A percentile compares a stretch with the other conserved stretches of the same genome.
These are phyloP conservation scores for Hypocrella siamensis DNA, from an alignment of 2,329 filamentous ascomycete genomes.

Conservation along the genomic window DNA sequence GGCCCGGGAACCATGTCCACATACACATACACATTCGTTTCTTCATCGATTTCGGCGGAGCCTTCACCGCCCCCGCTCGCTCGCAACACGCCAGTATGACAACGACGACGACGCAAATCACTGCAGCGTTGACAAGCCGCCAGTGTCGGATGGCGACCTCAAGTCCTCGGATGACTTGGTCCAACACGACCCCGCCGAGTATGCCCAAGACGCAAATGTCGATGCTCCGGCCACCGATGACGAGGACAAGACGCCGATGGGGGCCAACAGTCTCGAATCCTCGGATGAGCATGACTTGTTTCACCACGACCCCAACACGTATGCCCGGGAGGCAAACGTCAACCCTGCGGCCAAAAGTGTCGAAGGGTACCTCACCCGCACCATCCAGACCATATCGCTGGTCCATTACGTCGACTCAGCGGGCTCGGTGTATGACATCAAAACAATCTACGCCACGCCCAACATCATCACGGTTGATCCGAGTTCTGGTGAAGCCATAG, in stretches of 20 bases:
- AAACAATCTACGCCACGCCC: conserved; percentile 24
- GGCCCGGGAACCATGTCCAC: conserved; percentile 11
- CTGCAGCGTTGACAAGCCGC: conserved; percentile 11
- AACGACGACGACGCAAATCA: conserved; percentile 6
- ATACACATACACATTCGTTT: conserved; percentile 12
- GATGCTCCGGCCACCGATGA: too few species aligned
- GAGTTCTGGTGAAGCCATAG: conserved; percentile 20
- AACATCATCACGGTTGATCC: conserved; percentile 21
- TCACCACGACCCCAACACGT: conserved; percentile 2
- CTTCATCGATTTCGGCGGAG: conserved; percentile 7
- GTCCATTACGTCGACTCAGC: conserved; percentile 33
- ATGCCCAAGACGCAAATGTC: conserved; percentile 6
- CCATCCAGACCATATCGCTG: conserved; percentile 40
- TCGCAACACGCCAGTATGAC: conserved; percentile 1
- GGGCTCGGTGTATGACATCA: conserved; percentile 27
- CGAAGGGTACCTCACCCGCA: conserved; percentile 21
- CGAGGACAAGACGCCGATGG: conserved; percentile 11
- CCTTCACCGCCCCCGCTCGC: conserved; percentile 5
- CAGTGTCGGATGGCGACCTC: conserved; percentile 7
- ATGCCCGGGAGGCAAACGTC: conserved; percentile 6
- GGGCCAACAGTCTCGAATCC: conserved; percentile 5
- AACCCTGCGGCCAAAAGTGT: conserved; percentile 1
- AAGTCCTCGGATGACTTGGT: conserved; percentile 3
- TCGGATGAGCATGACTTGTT: conserved; percentile 5
- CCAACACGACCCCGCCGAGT: conserved; percentile 2